Evolutionary conservation across 345 rosid species (phyloP).

Genomic region (Euphorbia tirucalli): DNA sequence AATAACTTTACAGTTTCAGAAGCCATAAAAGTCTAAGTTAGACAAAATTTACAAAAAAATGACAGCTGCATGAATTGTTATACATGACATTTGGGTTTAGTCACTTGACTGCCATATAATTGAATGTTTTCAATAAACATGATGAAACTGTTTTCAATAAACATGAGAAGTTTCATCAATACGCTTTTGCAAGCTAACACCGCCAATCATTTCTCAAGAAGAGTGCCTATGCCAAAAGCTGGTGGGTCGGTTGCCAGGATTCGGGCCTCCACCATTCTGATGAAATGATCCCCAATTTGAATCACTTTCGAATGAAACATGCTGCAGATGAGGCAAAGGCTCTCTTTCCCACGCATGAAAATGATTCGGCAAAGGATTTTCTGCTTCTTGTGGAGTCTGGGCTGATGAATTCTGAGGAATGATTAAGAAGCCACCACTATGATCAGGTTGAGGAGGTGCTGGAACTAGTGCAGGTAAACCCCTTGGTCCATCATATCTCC

Average conservation of each 20-base stretch:
- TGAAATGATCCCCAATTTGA: conserved; percentile 36
- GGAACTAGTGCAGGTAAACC: conserved; percentile 37
- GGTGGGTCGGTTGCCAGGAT: conserved; percentile 30
- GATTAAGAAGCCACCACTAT: conserved; percentile 41
- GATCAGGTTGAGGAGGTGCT: conserved; percentile 39
- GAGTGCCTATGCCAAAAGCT: conserved; percentile 31
- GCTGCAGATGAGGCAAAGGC: conserved; percentile 5
- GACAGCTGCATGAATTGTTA: not conserved
- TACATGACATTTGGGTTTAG: not conserved
- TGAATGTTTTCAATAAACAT: conserved; percentile 4
- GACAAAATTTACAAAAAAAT: conserved; percentile 6
- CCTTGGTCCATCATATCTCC: conserved; percentile 38
- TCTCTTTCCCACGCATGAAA: conserved; percentile 75
- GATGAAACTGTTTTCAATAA: conserved; percentile 4
- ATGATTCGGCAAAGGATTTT: conserved; percentile 33
- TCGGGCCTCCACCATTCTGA: conserved; percentile 24
- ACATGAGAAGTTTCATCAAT: conserved; percentile 3
- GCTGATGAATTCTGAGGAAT: conserved; percentile 48
- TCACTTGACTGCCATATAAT: not conserved
- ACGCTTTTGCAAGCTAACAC: too few species aligned
- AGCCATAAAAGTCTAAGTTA: not conserved
- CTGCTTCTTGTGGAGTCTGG: conserved; percentile 42
- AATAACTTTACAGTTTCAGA: conserved; percentile 13
- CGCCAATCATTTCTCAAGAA: not conserved
- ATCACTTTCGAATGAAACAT: conserved; percentile 24